Conservation (phyloP, 2,329 filamentous ascomycete species). For the Ophiostoma australiae region DNA sequence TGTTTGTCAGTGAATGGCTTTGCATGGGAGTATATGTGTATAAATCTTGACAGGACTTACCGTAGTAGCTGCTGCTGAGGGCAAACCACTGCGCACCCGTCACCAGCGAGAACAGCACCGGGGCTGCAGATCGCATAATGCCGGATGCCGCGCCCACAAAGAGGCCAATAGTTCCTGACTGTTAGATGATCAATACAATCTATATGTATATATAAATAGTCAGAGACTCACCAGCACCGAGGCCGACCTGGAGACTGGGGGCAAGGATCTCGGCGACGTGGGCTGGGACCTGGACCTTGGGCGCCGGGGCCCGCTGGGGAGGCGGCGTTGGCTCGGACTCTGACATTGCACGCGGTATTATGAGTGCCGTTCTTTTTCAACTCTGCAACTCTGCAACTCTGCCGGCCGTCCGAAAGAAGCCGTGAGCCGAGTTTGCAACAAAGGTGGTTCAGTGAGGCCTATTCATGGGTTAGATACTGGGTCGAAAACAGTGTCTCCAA, state of each 20-base stretch:
- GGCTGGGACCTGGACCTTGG: constrained; percentile 37
- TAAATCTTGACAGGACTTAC: constrained; percentile 40
- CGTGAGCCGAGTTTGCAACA: neutral
- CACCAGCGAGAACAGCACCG: constrained; percentile 65
- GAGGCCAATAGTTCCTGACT: constrained; percentile 54
- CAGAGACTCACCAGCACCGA: constrained; percentile 47
- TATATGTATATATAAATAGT: too few relatives aligned
- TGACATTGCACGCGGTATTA: constrained; percentile 18
- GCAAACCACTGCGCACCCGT: constrained; percentile 77
- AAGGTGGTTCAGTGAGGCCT: neutral
- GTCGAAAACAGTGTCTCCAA: neutral
- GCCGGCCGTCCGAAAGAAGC: neutral
- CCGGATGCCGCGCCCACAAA: constrained; percentile 65
- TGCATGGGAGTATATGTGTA: too few relatives aligned
- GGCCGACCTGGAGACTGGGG: constrained; percentile 55
- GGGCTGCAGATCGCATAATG: constrained; percentile 62
- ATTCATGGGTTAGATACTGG: neutral
- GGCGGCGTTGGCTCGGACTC: constrained; percentile 16
- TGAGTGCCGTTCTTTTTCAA: neutral
- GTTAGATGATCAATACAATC: neutral
- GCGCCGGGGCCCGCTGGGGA: constrained; percentile 13
- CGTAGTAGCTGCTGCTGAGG: constrained; percentile 72
- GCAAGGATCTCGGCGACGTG: constrained; percentile 43
- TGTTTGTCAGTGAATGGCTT: neutral
- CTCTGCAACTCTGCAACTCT: neutral